A percentile compares a stretch with the other conserved stretches of the same genome.
These are phyloP conservation scores for Candida sp. DNA, from an alignment of 1,139 yeast genomes.

Conservation along the genomic window DNA sequence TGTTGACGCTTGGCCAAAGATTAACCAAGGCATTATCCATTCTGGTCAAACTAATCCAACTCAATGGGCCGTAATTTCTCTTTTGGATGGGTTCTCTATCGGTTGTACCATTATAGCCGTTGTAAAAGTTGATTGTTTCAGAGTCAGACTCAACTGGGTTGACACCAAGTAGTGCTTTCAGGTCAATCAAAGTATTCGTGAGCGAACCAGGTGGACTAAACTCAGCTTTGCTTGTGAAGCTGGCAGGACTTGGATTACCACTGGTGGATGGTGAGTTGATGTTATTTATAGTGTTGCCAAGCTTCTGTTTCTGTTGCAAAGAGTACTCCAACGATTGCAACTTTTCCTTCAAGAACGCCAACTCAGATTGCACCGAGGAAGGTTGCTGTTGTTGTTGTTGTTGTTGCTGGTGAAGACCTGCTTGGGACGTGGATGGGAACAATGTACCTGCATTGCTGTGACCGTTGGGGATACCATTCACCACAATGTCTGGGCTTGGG, in stretches of 20 bases:
- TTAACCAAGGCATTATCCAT: conserved; percentile 25
- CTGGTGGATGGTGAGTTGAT: neutral
- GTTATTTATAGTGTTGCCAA: neutral
- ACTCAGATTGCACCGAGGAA: conserved; percentile 19
- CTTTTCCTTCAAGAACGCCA: conserved; percentile 20
- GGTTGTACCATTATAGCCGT: conserved; percentile 32
- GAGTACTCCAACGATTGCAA: conserved; percentile 16
- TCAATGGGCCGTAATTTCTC: conserved; percentile 35
- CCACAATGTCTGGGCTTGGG: neutral
- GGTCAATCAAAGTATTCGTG: conserved; percentile 5
- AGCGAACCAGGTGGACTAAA: conserved; percentile 2
- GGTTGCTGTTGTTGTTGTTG: neutral
- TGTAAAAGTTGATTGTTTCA: conserved; percentile 37
- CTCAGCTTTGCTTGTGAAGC: neutral
- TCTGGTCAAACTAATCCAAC: conserved; percentile 37
- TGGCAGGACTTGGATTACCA: neutral
- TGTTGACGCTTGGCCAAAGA: conserved; percentile 18
- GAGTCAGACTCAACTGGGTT: conserved; percentile 15
- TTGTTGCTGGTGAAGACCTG: neutral
- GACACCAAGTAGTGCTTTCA: conserved; percentile 11
- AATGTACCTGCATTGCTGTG: neutral
- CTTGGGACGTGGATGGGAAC: neutral
- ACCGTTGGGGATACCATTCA: neutral
- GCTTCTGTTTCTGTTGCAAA: conserved; percentile 2
- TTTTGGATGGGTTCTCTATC: conserved; percentile 27